A percentile compares a stretch with the other conserved stretches of the same genome.
Evolutionary conservation across 495 filamentous ascomycete genomes (phyloP).

Genomic region (Penicillium flavigenum): DNA sequence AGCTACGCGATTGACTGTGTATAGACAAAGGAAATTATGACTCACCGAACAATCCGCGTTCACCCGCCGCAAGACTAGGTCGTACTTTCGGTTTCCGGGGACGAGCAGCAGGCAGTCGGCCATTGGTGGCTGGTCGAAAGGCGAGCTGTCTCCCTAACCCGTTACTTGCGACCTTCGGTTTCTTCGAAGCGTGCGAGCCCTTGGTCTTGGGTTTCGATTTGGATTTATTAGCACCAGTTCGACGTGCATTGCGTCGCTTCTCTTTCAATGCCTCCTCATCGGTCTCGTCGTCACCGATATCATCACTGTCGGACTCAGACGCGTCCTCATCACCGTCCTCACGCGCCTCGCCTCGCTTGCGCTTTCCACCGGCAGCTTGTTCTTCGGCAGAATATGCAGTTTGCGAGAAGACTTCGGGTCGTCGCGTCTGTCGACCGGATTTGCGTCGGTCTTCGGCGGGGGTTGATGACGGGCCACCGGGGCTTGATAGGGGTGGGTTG

Average conservation of each 20-base stretch:
- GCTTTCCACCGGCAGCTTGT: conserved; percentile 47
- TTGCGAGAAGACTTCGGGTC: conserved; percentile 63
- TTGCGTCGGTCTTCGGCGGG: conserved; percentile 64
- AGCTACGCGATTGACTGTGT: conserved; percentile 11
- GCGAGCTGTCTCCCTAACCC: conserved; percentile 52
- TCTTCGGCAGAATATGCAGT: conserved; percentile 35
- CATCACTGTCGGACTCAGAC: conserved; percentile 52
- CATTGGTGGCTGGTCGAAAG: conserved; percentile 50
- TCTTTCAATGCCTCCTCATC: conserved; percentile 68
- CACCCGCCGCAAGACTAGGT: conserved; percentile 62
- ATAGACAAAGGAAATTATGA: conserved; percentile 5
- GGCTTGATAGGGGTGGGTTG: conserved; percentile 28
- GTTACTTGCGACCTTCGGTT: conserved; percentile 59
- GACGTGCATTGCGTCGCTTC: conserved; percentile 49
- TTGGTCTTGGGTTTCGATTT: conserved; percentile 34
- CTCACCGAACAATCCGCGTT: conserved; percentile 76
- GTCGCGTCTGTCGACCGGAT: conserved; percentile 77
- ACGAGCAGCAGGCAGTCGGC: conserved; percentile 39
- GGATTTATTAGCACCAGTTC: conserved; percentile 63
- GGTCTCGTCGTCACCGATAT: conserved; percentile 51
- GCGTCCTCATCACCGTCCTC: conserved; percentile 53
- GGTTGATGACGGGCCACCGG: conserved; percentile 29
- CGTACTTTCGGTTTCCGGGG: conserved; percentile 57
- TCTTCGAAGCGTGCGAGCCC: conserved; percentile 42
- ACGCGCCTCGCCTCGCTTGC: conserved; percentile 49